Conservation (phyloP, 1,139 yeast species). For the Blastobotrys buckinghamii region DNA sequence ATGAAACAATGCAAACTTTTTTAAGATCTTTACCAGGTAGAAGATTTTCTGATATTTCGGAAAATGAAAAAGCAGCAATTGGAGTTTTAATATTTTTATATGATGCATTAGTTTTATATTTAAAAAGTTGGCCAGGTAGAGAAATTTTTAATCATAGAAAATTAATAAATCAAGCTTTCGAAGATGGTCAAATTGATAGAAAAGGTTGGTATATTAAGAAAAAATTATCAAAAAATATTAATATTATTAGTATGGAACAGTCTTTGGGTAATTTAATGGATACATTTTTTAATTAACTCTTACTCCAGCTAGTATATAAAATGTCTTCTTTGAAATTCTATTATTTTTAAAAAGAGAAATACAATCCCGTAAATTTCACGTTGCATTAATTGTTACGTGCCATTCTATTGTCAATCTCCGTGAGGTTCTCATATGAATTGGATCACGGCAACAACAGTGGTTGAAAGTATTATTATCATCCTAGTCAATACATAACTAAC, state of each 20-base stretch:
- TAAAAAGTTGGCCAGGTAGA: background rate
- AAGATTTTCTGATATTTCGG: background rate
- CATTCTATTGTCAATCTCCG: too few relatives aligned
- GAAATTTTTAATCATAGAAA: background rate
- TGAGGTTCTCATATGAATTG: too few relatives aligned
- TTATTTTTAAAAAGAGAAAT: too few relatives aligned
- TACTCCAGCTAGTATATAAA: too few relatives aligned
- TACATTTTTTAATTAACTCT: background rate
- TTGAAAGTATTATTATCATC: too few relatives aligned
- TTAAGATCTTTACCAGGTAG: slow-evolving; percentile 4
- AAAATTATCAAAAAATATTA: background rate
- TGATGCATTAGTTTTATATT: slow-evolving; percentile 3
- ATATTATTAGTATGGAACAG: background rate
- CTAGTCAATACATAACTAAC: too few relatives aligned
- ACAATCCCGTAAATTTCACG: too few relatives aligned
- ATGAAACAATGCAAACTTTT: slow-evolving; percentile 1
- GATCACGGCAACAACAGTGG: too few relatives aligned
- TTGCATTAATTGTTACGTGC: too few relatives aligned
- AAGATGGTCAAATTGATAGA: slow-evolving; percentile 4
- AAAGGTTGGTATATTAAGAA: slow-evolving; percentile 1
- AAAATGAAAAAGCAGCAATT: background rate
- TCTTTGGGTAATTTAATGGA: background rate
- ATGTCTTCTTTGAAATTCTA: too few relatives aligned
- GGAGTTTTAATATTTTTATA: slow-evolving; percentile 1
- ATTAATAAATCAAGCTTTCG: background rate